These are phyloP conservation scores for Babesia bovis DNA, from an alignment of 169 alveolate genomes.

Conservation along the genomic window DNA sequence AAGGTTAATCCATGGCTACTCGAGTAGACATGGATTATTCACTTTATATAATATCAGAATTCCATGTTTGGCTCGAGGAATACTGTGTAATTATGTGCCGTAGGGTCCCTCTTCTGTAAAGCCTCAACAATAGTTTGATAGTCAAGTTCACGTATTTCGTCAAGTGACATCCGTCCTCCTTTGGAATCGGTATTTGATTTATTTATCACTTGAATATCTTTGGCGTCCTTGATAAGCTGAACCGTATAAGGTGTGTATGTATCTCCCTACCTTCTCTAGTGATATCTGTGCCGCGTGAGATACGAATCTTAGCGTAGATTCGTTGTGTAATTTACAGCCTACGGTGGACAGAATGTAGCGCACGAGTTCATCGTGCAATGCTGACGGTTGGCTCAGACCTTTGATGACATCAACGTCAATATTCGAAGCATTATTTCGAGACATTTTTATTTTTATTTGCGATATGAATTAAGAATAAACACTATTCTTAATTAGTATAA, in stretches of 20 bases:
- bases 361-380: conserved; percentile 64
- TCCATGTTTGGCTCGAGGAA: conserved; percentile 64
- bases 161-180: conserved; percentile 20
- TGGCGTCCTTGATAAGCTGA: conserved; percentile 62
- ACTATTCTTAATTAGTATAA: too few species aligned
- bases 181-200: conserved; percentile 38
- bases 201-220: conserved; percentile 49
- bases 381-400: conserved; percentile 68
- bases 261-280: conserved; percentile 55
- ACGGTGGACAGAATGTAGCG: conserved; percentile 57
- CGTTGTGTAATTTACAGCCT: conserved; percentile 63
- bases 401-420: conserved; percentile 59
- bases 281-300: conserved; percentile 68
- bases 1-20: conserved; percentile 83
- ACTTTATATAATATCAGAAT: conserved; percentile 1
- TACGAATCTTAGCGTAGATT: conserved; percentile 61
- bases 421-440: conserved; percentile 30
- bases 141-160: conserved; percentile 61
- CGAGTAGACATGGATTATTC: conserved; percentile 6
- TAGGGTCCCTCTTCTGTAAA: conserved; percentile 58
- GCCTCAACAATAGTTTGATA: conserved; percentile 57
- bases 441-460: not conserved
- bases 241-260: not conserved
- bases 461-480: not conserved
- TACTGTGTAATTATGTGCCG: conserved; percentile 49